phyloP scores from a whole-genome alignment of 139 green algal genomes.

The Chlorella sp. region DNA sequence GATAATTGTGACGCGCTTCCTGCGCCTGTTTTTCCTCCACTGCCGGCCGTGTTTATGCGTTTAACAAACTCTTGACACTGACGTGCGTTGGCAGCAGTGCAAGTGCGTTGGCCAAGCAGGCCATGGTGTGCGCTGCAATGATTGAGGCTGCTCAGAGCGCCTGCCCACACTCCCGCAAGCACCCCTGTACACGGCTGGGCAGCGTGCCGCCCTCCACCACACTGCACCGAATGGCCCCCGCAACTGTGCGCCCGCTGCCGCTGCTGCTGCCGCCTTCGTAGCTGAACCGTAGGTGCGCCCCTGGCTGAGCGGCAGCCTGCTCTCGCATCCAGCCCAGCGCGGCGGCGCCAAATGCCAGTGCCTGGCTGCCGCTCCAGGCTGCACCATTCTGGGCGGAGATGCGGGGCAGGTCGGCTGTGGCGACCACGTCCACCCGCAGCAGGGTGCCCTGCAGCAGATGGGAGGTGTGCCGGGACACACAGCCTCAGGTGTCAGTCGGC shows the following conservation, averaged over 20 bases:
- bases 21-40: no score
- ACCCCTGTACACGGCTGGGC: background rate
- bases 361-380: constrained; percentile 12
- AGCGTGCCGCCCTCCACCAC: constrained; percentile 4
- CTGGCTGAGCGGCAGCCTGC: background rate
- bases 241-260: background rate
- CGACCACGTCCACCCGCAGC: background rate
- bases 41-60: no score
- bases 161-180: constrained; percentile 8
- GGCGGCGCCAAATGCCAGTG: constrained; percentile 12
- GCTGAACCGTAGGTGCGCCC: constrained; percentile 25
- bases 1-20: no score
- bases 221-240: background rate
- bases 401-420: constrained; percentile 31
- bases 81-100: no score
- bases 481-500: no score
- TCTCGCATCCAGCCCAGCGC: constrained; percentile 33
- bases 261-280: background rate
- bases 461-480: no score
- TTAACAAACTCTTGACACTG: no score
- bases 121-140: no score
- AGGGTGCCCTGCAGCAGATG: constrained; percentile 19
- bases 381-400: background rate
- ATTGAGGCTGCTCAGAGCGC: background rate
- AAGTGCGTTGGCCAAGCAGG: no score